These are phyloP conservation scores for Sequoia sempervirens DNA, from an alignment of 75 land plant species.

Conservation along the genomic window DNA sequence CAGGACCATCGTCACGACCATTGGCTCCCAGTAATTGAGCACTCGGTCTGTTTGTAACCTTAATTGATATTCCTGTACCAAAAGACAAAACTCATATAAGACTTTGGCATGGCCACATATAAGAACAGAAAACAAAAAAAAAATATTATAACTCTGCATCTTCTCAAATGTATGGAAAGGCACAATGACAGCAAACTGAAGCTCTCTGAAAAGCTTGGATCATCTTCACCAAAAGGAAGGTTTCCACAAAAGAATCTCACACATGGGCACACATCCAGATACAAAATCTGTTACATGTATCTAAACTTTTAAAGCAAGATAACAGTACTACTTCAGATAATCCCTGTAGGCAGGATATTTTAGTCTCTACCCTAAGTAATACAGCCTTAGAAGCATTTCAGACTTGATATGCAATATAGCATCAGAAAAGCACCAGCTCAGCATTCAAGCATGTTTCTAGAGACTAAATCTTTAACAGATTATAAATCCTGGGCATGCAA, in stretches of 20 bases:
- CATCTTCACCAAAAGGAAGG: background rate
- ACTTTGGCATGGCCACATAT: background rate
- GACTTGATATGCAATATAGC: background rate
- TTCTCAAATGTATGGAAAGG: background rate
- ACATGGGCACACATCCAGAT: background rate
- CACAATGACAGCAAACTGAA: background rate
- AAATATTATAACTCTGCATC: background rate
- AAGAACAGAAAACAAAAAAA: background rate
- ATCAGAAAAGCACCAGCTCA: background rate
- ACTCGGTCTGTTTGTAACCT: conserved; percentile 82
- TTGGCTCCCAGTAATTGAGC: conserved; percentile 79
- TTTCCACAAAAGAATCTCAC: background rate
- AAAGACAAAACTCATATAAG: background rate
- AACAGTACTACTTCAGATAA: background rate
- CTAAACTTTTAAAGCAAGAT: background rate
- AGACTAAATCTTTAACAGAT: background rate
- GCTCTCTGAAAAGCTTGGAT: background rate
- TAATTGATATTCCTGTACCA: conserved; percentile 53
- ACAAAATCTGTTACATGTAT: background rate
- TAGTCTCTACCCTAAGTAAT: background rate
- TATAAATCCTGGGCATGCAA: background rate
- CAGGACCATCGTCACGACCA: conserved; percentile 97
- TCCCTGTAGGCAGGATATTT: background rate
- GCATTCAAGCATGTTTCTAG: background rate
- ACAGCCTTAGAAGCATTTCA: background rate